These are phyloP conservation scores for Huiozyma sinensis DNA, from an alignment of 805 yeast genomes.

Conservation along the genomic window DNA sequence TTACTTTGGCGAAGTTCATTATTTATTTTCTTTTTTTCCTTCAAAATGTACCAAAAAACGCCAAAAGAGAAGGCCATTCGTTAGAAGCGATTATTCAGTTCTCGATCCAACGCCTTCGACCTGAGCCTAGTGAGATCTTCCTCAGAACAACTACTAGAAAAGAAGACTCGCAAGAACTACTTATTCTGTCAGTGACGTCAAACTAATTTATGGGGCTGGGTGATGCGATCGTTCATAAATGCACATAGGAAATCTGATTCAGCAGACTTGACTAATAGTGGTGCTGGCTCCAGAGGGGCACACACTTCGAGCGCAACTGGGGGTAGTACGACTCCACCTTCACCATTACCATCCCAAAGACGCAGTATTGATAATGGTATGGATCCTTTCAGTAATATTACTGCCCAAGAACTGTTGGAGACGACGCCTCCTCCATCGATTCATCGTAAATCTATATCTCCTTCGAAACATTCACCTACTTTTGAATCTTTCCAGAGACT, in stretches of 20 bases:
- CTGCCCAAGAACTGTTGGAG: neutral
- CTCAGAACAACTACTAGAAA: too few species aligned
- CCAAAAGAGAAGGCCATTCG: too few species aligned
- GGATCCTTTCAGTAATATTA: neutral
- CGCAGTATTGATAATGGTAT: neutral
- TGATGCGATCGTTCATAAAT: constrained; percentile 32
- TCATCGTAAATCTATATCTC: constrained; percentile 5
- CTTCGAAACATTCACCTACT: constrained; percentile 13
- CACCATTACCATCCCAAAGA: neutral
- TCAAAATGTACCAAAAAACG: too few species aligned
- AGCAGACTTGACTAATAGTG: constrained; percentile 9
- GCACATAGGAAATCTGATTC: constrained; percentile 31
- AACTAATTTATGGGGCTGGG: too few species aligned
- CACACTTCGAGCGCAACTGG: neutral
- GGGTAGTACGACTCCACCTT: neutral
- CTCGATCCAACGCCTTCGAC: too few species aligned
- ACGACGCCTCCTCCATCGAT: constrained; percentile 7
- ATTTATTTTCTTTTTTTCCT: too few species aligned
- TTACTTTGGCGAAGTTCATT: too few species aligned
- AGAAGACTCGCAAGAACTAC: too few species aligned
- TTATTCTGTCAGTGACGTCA: too few species aligned
- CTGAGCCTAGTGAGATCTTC: too few species aligned
- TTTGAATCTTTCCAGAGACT: constrained; percentile 24
- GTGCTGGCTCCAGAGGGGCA: neutral
- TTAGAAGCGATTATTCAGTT: too few species aligned